Base-by-base conservation (phyloP, 306 rosid species). In the Pueraria montana region DNA sequence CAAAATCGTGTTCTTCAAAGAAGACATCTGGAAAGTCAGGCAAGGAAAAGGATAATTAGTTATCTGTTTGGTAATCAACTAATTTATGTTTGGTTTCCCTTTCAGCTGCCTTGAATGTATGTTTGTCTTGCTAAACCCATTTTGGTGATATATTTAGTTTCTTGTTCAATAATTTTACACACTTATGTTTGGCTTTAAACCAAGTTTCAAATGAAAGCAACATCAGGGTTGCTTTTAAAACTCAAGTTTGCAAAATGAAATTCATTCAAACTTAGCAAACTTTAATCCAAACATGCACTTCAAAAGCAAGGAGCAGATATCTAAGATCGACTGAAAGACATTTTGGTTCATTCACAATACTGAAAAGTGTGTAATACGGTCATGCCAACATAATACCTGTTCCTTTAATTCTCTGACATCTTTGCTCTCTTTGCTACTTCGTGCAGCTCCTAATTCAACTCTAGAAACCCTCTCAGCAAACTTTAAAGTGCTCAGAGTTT, bases 381-480 rank as follows among this genome's bases (percentile, higher is more conserved):
- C 26, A 59, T 45, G 52, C 6, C 42, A 78, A 38, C 76, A 64
- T 63, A 18, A 34, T 83, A 92, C 99, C 94, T 91, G 98, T 70
- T 93, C 98, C 89, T 90, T 88, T 74, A 96, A 81, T 78, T 96
- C 98, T 66, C 86, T 88, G 23, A 91, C 88, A 75, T 96, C 97
- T 74, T 83, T 93, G 87, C 84, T 87, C 80, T 94, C 96, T 76
- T 83, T 94, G 87, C 81, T 89, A 84, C 89, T 96, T 77, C 89
- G 76, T n/a, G 98, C 97, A 24, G 95, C 97, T 70, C 99, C 99
- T 30, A 96, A 83, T 85, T 96, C 99, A 84, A 96, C 74, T 62
- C 97, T 96, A 4, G 98, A 91, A 66, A 89, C 98, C 90, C 98
- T 94, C 83, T 96, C 98, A 23, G 99, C 97, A 88, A 96, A 96